phyloP scores from a whole-genome alignment of 2,329 filamentous ascomycete genomes.

The Nothopassalora personata region DNA sequence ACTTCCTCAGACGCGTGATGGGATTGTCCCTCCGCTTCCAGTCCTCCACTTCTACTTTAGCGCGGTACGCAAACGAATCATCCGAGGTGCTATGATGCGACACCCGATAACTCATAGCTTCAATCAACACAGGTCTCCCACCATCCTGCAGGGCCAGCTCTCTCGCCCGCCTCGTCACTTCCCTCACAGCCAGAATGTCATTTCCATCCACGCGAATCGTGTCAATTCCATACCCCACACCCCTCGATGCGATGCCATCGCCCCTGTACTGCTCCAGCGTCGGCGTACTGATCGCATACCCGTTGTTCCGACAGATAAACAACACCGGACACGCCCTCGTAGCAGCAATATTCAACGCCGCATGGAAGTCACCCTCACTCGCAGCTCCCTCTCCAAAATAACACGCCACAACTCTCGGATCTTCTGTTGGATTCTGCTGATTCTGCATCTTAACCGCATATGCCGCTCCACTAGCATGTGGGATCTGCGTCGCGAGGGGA shows the following conservation, averaged over 20 bases:
- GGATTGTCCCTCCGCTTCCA: slow-evolving; percentile 91
- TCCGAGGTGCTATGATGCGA: slow-evolving; percentile 96
- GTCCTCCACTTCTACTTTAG: slow-evolving; percentile 86
- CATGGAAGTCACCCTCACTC: slow-evolving; percentile 87
- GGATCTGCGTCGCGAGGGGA: slow-evolving; percentile 80
- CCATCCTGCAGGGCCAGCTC: slow-evolving; percentile 72
- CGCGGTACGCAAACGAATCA: slow-evolving; percentile 93
- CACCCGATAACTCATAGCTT: slow-evolving; percentile 97
- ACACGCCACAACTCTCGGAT: slow-evolving; percentile 66
- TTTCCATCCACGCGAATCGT: slow-evolving; percentile 92
- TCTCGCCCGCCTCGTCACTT: slow-evolving; percentile 72
- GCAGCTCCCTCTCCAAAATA: slow-evolving; percentile 91
- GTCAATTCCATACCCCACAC: slow-evolving; percentile 88
- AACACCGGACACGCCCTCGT: slow-evolving; percentile 81
- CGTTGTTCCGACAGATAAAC: slow-evolving; percentile 90
- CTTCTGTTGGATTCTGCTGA: slow-evolving; percentile 62
- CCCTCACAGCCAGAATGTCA: slow-evolving; percentile 81
- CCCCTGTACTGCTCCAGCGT: slow-evolving; percentile 87
- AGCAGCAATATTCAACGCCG: slow-evolving; percentile 83
- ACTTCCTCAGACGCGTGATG: slow-evolving; percentile 78
- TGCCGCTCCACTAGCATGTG: slow-evolving; percentile 79
- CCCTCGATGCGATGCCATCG: slow-evolving; percentile 82
- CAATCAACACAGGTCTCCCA: slow-evolving; percentile 78
- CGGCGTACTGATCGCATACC: slow-evolving; percentile 84
- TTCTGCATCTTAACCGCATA: slow-evolving; percentile 82